phyloP scores from a whole-genome alignment of 768 basidiomycete genomes.

The Dictyophora rubrovolvata region DNA sequence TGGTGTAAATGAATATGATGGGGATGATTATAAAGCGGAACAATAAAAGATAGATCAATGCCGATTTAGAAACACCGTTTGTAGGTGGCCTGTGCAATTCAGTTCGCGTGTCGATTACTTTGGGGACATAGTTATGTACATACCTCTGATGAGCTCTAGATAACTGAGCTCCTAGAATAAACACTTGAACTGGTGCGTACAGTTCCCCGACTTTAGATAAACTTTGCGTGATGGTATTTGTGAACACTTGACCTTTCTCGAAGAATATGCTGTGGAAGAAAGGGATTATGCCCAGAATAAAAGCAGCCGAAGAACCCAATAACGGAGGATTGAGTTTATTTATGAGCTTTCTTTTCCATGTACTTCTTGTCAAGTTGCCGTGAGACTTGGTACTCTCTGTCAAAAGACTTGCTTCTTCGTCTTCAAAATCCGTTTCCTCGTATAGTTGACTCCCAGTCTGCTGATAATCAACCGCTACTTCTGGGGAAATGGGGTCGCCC shows the following conservation, averaged over 20 bases:
- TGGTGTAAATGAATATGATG: background rate
- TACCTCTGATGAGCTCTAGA: background rate
- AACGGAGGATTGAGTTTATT: background rate
- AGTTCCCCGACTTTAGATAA: background rate
- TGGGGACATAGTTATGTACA: background rate
- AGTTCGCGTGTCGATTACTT: background rate
- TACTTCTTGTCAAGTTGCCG: background rate
- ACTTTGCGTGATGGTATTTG: conserved; percentile 1
- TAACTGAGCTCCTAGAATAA: conserved; percentile 1
- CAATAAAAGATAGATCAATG: background rate
- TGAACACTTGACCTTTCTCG: background rate
- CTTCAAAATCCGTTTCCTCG: background rate
- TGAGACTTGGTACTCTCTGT: background rate
- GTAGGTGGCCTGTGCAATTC: background rate
- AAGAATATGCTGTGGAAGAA: background rate
- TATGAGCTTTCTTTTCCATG: background rate
- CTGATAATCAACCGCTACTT: background rate
- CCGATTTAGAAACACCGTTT: background rate
- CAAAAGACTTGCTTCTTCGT: background rate
- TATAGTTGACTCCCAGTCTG: background rate
- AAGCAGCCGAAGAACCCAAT: background rate
- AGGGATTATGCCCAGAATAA: conserved; percentile 1
- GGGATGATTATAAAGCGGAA: conserved; percentile 1
- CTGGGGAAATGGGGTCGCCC: background rate
- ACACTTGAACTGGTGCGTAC: background rate